Percentiles rank a stretch among this genome's conserved stretches.
Evolutionary conservation across 805 yeast genomes (phyloP).

Genomic region (Lachancea quebecensis): DNA sequence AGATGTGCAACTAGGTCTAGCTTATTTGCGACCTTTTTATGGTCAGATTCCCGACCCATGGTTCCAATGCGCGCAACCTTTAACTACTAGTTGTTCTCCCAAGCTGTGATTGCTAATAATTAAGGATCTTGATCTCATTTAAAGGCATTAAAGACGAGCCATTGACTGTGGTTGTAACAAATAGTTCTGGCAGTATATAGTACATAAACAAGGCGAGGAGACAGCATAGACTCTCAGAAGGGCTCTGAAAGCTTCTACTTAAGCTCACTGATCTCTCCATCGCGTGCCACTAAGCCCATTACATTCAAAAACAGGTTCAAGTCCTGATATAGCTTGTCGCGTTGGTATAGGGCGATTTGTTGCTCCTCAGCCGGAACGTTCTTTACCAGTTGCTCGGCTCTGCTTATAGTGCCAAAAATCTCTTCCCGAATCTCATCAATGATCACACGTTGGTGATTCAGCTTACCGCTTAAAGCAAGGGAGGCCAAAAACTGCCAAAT

Average conservation of each 20-base stretch:
- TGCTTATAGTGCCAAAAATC: conserved; percentile 78
- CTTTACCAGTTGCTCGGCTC: conserved; percentile 49
- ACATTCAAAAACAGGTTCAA: conserved; percentile 90
- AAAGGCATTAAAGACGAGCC: not conserved
- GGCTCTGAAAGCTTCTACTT: conserved; percentile 21
- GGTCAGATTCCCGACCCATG: not conserved
- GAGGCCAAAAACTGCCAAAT: conserved; percentile 98
- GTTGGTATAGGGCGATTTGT: conserved; percentile 39
- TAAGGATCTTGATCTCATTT: not conserved
- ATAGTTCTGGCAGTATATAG: not conserved
- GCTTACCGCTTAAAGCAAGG: conserved; percentile 81
- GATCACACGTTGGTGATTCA: conserved; percentile 85
- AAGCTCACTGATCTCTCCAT: conserved; percentile 79
- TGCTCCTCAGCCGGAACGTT: conserved; percentile 27
- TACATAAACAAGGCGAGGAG: not conserved
- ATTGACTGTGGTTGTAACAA: not conserved
- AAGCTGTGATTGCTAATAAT: no score
- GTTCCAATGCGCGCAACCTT: not conserved
- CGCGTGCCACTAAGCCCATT: conserved; percentile 91
- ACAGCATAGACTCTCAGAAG: not conserved
- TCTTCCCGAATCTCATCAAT: conserved; percentile 92
- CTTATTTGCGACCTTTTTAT: conserved; percentile 5
- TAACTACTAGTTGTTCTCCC: not conserved
- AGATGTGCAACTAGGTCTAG: conserved; percentile 9
- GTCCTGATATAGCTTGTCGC: conserved; percentile 60